Evolutionary conservation across 2,329 filamentous ascomycete species (phyloP).

Genomic region (Fusarium pilosicola): DNA sequence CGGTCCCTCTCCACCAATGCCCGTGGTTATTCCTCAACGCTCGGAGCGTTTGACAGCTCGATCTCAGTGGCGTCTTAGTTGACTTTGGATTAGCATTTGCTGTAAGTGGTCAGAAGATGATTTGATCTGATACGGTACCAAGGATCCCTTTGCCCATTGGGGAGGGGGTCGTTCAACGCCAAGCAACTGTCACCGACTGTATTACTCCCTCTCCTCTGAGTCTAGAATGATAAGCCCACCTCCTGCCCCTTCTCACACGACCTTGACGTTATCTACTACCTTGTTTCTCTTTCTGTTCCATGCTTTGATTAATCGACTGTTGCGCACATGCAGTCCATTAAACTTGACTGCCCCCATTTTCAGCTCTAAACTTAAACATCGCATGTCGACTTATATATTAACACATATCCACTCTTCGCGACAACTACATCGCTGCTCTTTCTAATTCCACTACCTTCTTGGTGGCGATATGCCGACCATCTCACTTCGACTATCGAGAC

Average conservation of each 20-base stretch:
- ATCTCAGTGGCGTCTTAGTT: conserved; percentile 28
- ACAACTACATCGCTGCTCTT: background rate
- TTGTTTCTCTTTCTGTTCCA: conserved; percentile 7
- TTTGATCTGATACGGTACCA: conserved; percentile 16
- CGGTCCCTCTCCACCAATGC: conserved; percentile 23
- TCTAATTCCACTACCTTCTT: background rate
- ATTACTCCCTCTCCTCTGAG: background rate
- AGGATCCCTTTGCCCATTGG: conserved; percentile 5
- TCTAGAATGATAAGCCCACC: conserved; percentile 41
- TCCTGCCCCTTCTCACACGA: conserved; percentile 36
- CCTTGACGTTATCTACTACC: conserved; percentile 14
- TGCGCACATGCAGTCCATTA: background rate
- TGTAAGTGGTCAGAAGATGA: background rate
- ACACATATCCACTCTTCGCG: background rate
- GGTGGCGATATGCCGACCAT: conserved; percentile 37
- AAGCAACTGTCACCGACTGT: conserved; percentile 34
- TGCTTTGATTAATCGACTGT: background rate
- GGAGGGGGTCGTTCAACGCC: conserved; percentile 19
- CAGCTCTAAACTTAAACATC: conserved; percentile 5
- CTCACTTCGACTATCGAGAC: conserved; percentile 18
- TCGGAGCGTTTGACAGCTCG: conserved; percentile 36
- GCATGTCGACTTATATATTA: conserved; percentile 12
- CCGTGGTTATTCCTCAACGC: conserved; percentile 23
- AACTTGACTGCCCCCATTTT: conserved; percentile 9
- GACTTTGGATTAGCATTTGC: background rate